Percentiles rank a stretch among this genome's conserved stretches.
Evolutionary conservation across 2,329 filamentous ascomycete genomes (phyloP).

Genomic region (Sodiomyces alkalinus): DNA sequence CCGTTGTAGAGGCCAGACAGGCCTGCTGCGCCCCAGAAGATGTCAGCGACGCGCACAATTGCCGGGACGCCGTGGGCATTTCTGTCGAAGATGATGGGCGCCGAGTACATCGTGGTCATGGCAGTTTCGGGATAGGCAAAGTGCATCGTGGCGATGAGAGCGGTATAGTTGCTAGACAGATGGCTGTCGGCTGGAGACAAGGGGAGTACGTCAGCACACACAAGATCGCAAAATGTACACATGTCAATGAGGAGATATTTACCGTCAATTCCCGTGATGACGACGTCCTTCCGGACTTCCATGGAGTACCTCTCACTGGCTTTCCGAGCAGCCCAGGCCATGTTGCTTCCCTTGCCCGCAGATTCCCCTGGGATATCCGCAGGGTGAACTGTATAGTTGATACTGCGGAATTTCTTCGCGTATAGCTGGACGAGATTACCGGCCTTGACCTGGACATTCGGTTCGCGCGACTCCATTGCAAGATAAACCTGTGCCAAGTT

Average conservation of each 20-base stretch:
- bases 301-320: constrained; percentile 45
- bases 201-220: constrained; percentile 4
- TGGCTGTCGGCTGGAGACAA: constrained; percentile 49
- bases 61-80: constrained; percentile 54
- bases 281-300: constrained; percentile 39
- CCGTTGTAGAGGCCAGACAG: constrained; percentile 52
- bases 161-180: constrained; percentile 52
- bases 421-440: constrained; percentile 46
- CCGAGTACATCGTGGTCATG: constrained; percentile 48
- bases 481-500: constrained; percentile 42
- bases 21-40: constrained; percentile 57
- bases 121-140: constrained; percentile 42
- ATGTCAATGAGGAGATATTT: too few relatives aligned
- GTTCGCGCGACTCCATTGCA: constrained; percentile 58
- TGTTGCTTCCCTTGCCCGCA: constrained; percentile 61
- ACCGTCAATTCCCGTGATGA: constrained; percentile 62
- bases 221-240: too few relatives aligned
- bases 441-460: constrained; percentile 45
- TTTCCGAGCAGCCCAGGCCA: constrained; percentile 54
- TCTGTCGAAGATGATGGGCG: constrained; percentile 59
- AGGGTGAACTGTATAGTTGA: constrained; percentile 54
- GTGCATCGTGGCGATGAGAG: constrained; percentile 49
- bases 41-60: constrained; percentile 55
- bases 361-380: constrained; percentile 50
- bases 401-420: constrained; percentile 46